These are phyloP conservation scores for Coniosporium tulheliwenetii DNA, from an alignment of 2,329 filamentous ascomycete species.

Conservation along the genomic window DNA sequence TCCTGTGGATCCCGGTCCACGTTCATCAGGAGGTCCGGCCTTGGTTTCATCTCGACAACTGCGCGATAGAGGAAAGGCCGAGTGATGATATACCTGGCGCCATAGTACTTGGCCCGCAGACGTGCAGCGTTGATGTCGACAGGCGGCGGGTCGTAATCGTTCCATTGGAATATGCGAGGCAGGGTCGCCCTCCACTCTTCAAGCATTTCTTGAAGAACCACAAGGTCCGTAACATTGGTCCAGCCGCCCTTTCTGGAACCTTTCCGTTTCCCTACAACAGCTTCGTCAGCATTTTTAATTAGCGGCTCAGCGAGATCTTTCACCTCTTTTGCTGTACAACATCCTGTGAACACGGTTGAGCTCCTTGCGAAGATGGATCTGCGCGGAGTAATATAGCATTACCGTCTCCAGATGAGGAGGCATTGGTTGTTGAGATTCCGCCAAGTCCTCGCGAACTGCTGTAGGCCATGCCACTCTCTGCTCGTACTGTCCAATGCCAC, in stretches of 20 bases:
- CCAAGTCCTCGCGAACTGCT: constrained; percentile 32
- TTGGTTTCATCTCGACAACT: constrained; percentile 32
- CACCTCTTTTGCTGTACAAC: constrained; percentile 29
- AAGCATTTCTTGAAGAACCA: constrained; percentile 30
- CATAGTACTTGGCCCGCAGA: constrained; percentile 87
- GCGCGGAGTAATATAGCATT: constrained; percentile 44
- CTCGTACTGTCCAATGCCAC: constrained; percentile 42
- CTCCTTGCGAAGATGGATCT: constrained; percentile 42
- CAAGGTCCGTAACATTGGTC: constrained; percentile 12
- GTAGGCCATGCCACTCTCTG: constrained; percentile 52
- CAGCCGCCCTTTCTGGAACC: constrained; percentile 4
- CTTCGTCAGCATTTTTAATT: constrained; percentile 4
- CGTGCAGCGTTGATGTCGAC: constrained; percentile 66
- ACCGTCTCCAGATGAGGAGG: constrained; percentile 18
- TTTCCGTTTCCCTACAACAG: background rate
- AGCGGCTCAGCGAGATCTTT: constrained; percentile 13
- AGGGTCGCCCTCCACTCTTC: constrained; percentile 38
- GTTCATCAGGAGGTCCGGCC: constrained; percentile 15
- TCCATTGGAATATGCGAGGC: constrained; percentile 39
- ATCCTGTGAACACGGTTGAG: constrained; percentile 40
- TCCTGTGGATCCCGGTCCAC: too few species aligned
- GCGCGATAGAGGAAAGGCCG: constrained; percentile 56
- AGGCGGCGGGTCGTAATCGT: constrained; percentile 55
- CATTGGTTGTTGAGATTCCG: constrained; percentile 5
- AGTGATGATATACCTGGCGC: constrained; percentile 77